A percentile compares a stretch with the other conserved stretches of the same genome.
These are phyloP conservation scores for Cystobasidium onofrii DNA, from an alignment of 768 basidiomycete genomes.

Conservation along the genomic window DNA sequence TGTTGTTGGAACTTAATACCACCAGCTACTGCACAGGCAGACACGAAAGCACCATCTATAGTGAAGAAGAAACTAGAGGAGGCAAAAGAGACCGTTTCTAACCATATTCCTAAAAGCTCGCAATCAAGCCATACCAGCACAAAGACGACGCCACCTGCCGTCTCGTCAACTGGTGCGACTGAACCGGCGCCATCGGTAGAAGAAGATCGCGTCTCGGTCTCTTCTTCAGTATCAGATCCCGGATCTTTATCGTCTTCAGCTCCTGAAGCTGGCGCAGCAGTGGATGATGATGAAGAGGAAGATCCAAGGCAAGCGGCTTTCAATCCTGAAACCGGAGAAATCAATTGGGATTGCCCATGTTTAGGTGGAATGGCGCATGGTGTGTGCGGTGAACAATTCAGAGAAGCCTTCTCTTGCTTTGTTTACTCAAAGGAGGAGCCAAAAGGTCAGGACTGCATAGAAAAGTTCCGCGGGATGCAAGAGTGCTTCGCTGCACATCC, in stretches of 20 bases:
- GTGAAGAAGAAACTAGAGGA: constrained; percentile 18
- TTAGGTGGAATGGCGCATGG: constrained; percentile 98
- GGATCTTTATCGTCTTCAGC: neutral
- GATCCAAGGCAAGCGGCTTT: constrained; percentile 55
- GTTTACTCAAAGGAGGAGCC: constrained; percentile 88
- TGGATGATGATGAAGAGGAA: constrained; percentile 27
- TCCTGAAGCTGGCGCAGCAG: neutral
- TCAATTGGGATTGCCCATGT: constrained; percentile 99
- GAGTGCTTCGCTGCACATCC: constrained; percentile 67
- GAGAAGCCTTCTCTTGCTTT: constrained; percentile 93
- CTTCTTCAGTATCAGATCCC: constrained; percentile 7
- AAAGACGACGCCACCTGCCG: constrained; percentile 1
- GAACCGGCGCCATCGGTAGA: constrained; percentile 9
- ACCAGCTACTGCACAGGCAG: neutral
- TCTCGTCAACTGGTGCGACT: neutral
- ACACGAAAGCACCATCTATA: neutral
- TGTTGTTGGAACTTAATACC: neutral
- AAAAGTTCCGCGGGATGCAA: constrained; percentile 96
- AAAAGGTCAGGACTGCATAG: constrained; percentile 95
- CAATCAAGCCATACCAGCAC: neutral
- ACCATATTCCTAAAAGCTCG: neutral
- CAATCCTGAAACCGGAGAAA: constrained; percentile 95
- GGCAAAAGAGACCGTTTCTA: constrained; percentile 10
- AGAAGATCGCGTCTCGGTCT: neutral
- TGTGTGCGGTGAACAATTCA: constrained; percentile 86